Conservation (phyloP, 345 rosid genomes). For the Conringia planisiliqua region DNA sequence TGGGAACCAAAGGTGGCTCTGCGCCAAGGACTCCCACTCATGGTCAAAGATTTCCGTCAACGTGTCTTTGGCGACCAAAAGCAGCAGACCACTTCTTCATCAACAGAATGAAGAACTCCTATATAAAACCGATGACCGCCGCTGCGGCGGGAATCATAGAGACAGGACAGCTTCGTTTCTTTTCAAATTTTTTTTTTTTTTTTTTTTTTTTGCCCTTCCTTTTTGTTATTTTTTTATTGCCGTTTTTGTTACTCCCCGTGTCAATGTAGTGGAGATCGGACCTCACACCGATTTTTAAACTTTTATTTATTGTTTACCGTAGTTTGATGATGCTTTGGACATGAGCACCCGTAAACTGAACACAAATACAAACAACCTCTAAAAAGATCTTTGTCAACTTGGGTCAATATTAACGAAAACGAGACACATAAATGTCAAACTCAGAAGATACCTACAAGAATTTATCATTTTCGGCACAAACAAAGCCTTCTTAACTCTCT, state of each 20-base stretch:
- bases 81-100: constrained; percentile 43
- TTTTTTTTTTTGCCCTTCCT: background rate
- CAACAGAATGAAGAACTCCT: constrained; percentile 21
- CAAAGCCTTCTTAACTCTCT: background rate
- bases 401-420: background rate
- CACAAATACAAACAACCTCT: background rate
- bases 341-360: background rate
- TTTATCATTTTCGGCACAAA: background rate
- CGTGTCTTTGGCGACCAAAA: constrained; percentile 92
- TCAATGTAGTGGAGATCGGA: constrained; percentile 12
- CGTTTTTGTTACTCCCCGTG: background rate
- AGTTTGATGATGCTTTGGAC: background rate
- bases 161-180: constrained; percentile 10
- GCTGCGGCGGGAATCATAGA: background rate
- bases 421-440: background rate
- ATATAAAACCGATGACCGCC: background rate
- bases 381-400: background rate
- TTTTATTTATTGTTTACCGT: background rate
- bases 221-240: background rate
- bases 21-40: constrained; percentile 82
- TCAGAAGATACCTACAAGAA: constrained; percentile 7
- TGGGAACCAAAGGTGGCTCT: constrained; percentile 95
- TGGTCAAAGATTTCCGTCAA: constrained; percentile 92
- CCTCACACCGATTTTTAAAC: constrained; percentile 19
- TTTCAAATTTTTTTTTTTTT: background rate